These are phyloP conservation scores for Barnettozyma vustinii DNA, from an alignment of 805 yeast species.

Conservation along the genomic window DNA sequence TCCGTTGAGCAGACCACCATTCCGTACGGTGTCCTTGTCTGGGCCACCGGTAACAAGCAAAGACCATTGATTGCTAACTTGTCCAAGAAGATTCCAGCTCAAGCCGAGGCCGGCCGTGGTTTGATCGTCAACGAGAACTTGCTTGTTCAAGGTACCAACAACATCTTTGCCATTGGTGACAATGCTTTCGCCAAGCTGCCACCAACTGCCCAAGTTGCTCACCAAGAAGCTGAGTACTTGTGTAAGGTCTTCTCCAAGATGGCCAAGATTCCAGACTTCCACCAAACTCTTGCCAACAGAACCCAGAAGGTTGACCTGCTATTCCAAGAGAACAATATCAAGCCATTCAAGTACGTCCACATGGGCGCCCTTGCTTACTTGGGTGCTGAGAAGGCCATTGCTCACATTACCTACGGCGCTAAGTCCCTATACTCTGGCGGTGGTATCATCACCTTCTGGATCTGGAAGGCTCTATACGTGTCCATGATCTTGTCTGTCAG, in stretches of 20 bases:
- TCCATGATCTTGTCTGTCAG: conserved; percentile 87
- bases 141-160: conserved; percentile 72
- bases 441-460: conserved; percentile 81
- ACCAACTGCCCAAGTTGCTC: conserved; percentile 97
- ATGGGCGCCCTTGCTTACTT: conserved; percentile 93
- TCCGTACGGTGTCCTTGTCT: conserved; percentile 89
- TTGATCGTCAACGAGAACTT: conserved; percentile 71
- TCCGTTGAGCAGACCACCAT: conserved; percentile 49
- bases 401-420: conserved; percentile 77
- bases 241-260: conserved; percentile 65
- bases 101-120: conserved; percentile 86
- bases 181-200: conserved; percentile 85
- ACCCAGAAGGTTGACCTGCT: conserved; percentile 39
- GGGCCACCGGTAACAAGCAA: conserved; percentile 98
- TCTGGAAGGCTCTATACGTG: conserved; percentile 94
- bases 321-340: conserved; percentile 31
- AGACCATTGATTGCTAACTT: conserved; percentile 68
- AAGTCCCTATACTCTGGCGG: conserved; percentile 78
- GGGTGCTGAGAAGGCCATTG: conserved; percentile 91
- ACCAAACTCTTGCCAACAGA: conserved; percentile 34
- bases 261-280: conserved; percentile 54
- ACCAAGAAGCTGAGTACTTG: conserved; percentile 85
- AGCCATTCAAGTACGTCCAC: conserved; percentile 75
- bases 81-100: conserved; percentile 64
- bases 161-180: conserved; percentile 87